These are phyloP conservation scores for Eustoma russellianum DNA, from an alignment of 257 asterid species.

Conservation along the genomic window DNA sequence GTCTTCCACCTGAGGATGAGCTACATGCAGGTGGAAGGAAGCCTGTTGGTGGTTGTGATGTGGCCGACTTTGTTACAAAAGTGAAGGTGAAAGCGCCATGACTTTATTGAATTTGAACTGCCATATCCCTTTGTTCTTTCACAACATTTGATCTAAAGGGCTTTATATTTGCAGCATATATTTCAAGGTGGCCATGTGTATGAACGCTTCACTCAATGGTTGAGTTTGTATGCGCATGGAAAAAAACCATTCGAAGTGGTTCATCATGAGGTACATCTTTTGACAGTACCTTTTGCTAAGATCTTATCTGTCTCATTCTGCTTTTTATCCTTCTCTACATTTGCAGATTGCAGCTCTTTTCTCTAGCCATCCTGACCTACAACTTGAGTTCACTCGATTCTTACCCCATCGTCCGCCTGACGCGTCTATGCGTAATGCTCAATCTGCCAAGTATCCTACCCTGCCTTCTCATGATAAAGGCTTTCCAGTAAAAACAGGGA, in stretches of 20 bases:
- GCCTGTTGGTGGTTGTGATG: slow-evolving; percentile 67
- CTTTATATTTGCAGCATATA: slow-evolving; percentile 51
- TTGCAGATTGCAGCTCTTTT: slow-evolving; percentile 83
- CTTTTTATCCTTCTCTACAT: not conserved
- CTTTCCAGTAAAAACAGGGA: slow-evolving; percentile 37
- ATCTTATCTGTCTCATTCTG: not conserved
- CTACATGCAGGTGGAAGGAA: slow-evolving; percentile 41
- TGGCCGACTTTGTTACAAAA: slow-evolving; percentile 68
- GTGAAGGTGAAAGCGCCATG: slow-evolving; percentile 58
- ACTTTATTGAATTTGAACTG: slow-evolving; percentile 6
- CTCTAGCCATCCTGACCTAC: slow-evolving; percentile 73
- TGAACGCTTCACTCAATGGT: slow-evolving; percentile 76
- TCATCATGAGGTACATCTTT: slow-evolving; percentile 60
- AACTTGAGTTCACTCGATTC: slow-evolving; percentile 85
- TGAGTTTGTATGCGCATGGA: slow-evolving; percentile 70
- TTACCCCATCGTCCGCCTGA: slow-evolving; percentile 68
- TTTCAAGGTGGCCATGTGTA: slow-evolving; percentile 80
- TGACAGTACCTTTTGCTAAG: slow-evolving; percentile 10
- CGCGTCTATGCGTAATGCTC: slow-evolving; percentile 36
- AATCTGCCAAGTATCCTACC: slow-evolving; percentile 35
- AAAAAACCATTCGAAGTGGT: slow-evolving; percentile 62
- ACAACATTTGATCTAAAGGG: slow-evolving; percentile 18
- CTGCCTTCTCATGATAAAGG: slow-evolving; percentile 43
- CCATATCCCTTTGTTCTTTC: not conserved
- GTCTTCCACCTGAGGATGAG: slow-evolving; percentile 38